Conservation (phyloP, 768 basidiomycete species). For the Lentinula aciculospora region DNA sequence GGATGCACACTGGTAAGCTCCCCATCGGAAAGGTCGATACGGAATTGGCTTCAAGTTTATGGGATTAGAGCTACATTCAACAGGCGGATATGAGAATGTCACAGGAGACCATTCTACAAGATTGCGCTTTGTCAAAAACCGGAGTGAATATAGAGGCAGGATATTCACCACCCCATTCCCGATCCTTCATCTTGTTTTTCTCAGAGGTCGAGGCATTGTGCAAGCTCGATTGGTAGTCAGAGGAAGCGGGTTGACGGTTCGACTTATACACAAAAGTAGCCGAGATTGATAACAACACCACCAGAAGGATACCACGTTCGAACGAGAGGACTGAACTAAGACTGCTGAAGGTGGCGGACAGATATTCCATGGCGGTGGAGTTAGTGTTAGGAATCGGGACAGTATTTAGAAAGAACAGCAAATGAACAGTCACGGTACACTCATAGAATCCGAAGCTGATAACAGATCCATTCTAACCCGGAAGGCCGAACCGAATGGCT, state of each 20-base stretch:
- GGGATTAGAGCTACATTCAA: constrained; percentile 32
- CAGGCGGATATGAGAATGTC: constrained; percentile 43
- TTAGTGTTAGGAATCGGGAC: too few relatives aligned
- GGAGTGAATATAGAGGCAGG: background rate
- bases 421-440: background rate
- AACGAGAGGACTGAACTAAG: background rate
- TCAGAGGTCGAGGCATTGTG: background rate
- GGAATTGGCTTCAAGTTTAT: constrained; percentile 51
- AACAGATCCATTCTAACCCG: background rate
- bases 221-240: background rate
- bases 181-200: background rate
- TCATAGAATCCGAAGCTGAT: background rate
- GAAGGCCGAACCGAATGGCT: background rate
- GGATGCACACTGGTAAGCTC: constrained; percentile 51
- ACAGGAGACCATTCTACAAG: constrained; percentile 43
- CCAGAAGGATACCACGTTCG: background rate
- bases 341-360: background rate
- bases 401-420: too few relatives aligned
- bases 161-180: constrained; percentile 6
- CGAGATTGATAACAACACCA: background rate
- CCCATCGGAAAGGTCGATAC: constrained; percentile 62
- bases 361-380: background rate
- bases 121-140: background rate
- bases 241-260: background rate
- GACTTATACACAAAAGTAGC: background rate